Evolutionary conservation across 805 yeast genomes (phyloP).

Genomic region (Pichia heedii): DNA sequence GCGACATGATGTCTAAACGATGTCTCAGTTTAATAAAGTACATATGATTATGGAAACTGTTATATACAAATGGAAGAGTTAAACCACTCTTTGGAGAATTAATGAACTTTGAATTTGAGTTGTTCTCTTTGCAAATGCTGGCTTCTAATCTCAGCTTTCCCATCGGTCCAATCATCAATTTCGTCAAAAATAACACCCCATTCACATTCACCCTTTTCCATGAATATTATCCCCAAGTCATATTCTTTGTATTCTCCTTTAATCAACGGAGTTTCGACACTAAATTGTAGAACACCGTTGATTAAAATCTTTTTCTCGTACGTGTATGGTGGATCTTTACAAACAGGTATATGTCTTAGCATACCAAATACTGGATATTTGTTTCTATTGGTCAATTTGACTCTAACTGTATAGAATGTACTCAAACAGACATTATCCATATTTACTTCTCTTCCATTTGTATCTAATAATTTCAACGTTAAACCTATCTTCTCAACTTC

Average conservation of each 20-base stretch:
- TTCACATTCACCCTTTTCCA: constrained; percentile 75
- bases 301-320: constrained; percentile 52
- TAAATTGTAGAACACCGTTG: constrained; percentile 65
- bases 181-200: constrained; percentile 63
- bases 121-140: constrained; percentile 34
- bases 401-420: constrained; percentile 40
- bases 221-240: constrained; percentile 49
- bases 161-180: constrained; percentile 21
- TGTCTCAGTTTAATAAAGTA: too few species aligned
- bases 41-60: too few species aligned
- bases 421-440: constrained; percentile 33
- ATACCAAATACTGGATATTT: constrained; percentile 39
- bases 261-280: constrained; percentile 32
- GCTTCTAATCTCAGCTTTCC: constrained; percentile 15
- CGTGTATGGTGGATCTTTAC: constrained; percentile 21
- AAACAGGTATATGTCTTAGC: constrained; percentile 48
- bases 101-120: constrained; percentile 21
- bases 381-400: constrained; percentile 43
- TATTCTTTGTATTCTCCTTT: constrained; percentile 36
- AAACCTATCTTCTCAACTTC: constrained; percentile 40
- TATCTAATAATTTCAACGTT: constrained; percentile 25
- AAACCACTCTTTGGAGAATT: neutral
- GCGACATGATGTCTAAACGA: too few species aligned
- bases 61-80: too few species aligned
- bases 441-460: constrained; percentile 5